These are phyloP conservation scores for Clavaria fumosa DNA, from an alignment of 768 basidiomycete genomes.

Conservation along the genomic window DNA sequence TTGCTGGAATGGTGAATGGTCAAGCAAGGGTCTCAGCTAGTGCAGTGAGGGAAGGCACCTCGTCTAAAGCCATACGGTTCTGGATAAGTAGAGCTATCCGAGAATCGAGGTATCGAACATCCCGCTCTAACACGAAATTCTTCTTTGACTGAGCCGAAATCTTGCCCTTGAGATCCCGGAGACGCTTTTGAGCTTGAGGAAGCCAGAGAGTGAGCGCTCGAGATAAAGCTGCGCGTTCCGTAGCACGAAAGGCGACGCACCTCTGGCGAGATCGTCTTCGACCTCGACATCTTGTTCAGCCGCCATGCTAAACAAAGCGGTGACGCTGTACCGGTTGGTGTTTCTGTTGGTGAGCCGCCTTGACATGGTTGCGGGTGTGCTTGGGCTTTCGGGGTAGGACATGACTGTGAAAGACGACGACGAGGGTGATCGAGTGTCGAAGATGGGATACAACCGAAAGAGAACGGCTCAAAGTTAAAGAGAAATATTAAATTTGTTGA, in stretches of 20 bases:
- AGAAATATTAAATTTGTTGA: too few species aligned
- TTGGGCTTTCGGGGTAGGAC: constrained; percentile 47
- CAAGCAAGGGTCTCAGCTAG: constrained; percentile 8
- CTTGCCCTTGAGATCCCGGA: constrained; percentile 89
- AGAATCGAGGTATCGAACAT: constrained; percentile 95
- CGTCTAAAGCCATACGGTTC: constrained; percentile 94
- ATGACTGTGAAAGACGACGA: too few species aligned
- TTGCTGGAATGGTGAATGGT: constrained; percentile 38
- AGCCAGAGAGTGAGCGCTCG: constrained; percentile 9
- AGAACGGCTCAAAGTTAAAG: too few species aligned
- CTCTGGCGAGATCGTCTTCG: constrained; percentile 90
- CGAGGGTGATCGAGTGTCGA: too few species aligned
- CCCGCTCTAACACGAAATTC: constrained; percentile 98
- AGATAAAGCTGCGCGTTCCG: constrained; percentile 4
- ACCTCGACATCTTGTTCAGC: constrained; percentile 98
- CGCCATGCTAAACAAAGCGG: constrained; percentile 91
- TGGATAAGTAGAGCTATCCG: constrained; percentile 95
- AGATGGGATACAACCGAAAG: too few species aligned
- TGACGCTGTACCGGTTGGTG: constrained; percentile 93
- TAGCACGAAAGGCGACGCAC: constrained; percentile 28
- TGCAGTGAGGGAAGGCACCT: constrained; percentile 35
- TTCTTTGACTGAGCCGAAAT: constrained; percentile 99
- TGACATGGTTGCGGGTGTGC: constrained; percentile 50
- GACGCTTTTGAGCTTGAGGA: constrained; percentile 97
- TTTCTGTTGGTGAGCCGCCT: constrained; percentile 81